These are phyloP conservation scores for Aquilaria malaccensis DNA, from an alignment of 345 rosid genomes.

Conservation along the genomic window DNA sequence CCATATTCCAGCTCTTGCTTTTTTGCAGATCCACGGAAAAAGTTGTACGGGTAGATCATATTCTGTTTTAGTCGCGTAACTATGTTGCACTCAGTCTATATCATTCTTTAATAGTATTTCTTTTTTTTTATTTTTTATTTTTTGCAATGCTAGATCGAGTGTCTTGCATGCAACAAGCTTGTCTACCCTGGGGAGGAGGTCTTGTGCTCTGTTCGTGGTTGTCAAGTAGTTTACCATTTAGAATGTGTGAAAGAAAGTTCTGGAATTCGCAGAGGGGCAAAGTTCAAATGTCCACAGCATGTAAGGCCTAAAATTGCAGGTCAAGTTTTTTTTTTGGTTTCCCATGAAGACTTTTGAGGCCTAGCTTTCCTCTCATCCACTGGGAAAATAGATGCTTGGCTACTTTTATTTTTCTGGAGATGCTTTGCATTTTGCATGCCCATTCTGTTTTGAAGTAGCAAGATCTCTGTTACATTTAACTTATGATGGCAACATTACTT, in stretches of 20 bases:
- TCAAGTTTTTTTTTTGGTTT: constrained; percentile 2
- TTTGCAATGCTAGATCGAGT: constrained; percentile 47
- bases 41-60: no score
- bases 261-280: constrained; percentile 30
- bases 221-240: constrained; percentile 58
- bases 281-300: constrained; percentile 89
- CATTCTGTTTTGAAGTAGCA: neutral
- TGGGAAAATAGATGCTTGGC: neutral
- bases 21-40: no score
- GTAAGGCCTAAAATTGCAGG: constrained; percentile 33
- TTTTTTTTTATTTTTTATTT: constrained; percentile 1
- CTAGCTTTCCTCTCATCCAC: neutral
- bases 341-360: neutral
- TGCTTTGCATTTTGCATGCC: neutral
- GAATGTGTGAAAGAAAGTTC: constrained; percentile 41
- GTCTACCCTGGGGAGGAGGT: constrained; percentile 59
- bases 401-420: neutral
- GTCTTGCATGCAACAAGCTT: constrained; percentile 47
- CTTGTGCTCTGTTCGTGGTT: constrained; percentile 54
- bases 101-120: no score
- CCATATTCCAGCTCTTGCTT: no score
- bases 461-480: neutral
- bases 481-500: no score
- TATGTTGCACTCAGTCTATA: no score
- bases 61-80: neutral